phyloP scores from a whole-genome alignment of 1,139 yeast species.

The Saccharomyces hybrid region DNA sequence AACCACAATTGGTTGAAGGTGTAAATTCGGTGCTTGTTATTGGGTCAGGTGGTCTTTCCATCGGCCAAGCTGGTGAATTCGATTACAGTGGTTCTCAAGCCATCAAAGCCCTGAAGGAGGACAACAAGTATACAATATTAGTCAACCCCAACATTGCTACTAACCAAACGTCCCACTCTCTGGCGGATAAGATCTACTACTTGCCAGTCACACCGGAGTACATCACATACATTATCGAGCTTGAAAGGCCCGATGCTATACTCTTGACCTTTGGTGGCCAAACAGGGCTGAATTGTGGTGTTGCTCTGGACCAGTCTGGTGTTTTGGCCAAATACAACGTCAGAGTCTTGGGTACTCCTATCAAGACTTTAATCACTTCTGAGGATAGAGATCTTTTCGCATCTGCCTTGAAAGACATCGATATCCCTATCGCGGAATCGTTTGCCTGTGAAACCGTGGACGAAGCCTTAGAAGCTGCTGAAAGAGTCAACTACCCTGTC shows the following conservation, averaged over 20 bases:
- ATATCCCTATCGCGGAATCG: conserved; percentile 94
- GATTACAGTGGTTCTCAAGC: conserved; percentile 98
- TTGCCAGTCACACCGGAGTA: conserved; percentile 96
- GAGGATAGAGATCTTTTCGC: conserved; percentile 97
- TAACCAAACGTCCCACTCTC: conserved; percentile 92
- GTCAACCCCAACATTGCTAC: conserved; percentile 98
- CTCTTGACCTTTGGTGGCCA: conserved; percentile 97
- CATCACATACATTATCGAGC: conserved; percentile 85
- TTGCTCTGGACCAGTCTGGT: conserved; percentile 87
- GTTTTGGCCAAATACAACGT: conserved; percentile 84
- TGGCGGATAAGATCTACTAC: conserved; percentile 92
- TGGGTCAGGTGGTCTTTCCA: conserved; percentile 96
- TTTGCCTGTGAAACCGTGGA: conserved; percentile 91
- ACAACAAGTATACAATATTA: conserved; percentile 73
- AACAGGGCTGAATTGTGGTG: conserved; percentile 94
- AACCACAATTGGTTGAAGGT: conserved; percentile 54
- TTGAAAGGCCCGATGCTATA: conserved; percentile 95
- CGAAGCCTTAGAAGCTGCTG: conserved; percentile 86
- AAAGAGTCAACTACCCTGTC: conserved; percentile 83
- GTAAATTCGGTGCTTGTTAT: conserved; percentile 84
- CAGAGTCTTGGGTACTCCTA: conserved; percentile 95
- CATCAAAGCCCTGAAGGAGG: conserved; percentile 89
- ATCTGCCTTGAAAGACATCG: conserved; percentile 84
- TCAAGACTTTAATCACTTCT: conserved; percentile 86
- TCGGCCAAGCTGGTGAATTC: conserved; percentile 99